These are phyloP conservation scores for Trichoderma asperelloides DNA, from an alignment of 495 filamentous ascomycete species.

Conservation along the genomic window DNA sequence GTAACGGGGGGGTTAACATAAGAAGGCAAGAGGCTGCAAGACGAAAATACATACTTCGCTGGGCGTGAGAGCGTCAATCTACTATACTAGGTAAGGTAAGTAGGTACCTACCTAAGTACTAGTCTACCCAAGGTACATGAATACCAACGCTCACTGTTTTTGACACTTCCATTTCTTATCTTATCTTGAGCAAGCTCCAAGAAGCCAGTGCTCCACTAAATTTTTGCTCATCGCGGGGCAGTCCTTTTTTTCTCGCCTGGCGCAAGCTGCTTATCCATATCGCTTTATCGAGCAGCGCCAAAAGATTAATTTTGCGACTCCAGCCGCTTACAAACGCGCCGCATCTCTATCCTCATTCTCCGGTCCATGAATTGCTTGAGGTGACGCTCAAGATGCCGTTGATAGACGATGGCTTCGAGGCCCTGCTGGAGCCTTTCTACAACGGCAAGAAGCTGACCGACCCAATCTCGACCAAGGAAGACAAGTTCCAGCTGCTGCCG, in stretches of 20 bases:
- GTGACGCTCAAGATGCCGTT: slow-evolving; percentile 29
- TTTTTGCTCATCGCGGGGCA: slow-evolving; percentile 9
- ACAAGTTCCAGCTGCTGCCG: slow-evolving; percentile 94
- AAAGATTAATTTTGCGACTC: background rate
- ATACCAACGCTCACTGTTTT: background rate
- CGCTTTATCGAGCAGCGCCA: background rate
- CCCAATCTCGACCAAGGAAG: slow-evolving; percentile 79
- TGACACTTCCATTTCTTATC: background rate
- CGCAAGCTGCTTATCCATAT: slow-evolving; percentile 8
- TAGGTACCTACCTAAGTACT: too few species aligned
- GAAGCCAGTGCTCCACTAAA: background rate
- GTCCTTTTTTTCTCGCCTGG: slow-evolving; percentile 1
- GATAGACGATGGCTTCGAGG: slow-evolving; percentile 61
- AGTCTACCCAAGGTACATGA: too few species aligned
- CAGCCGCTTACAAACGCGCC: background rate
- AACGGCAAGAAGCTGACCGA: slow-evolving; percentile 89
- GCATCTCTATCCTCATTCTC: background rate
- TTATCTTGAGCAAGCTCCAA: background rate
- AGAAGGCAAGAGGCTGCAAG: too few species aligned
- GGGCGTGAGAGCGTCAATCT: too few species aligned
- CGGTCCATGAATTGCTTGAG: slow-evolving; percentile 11
- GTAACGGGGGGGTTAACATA: too few species aligned
- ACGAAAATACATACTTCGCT: too few species aligned
- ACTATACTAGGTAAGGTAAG: too few species aligned
- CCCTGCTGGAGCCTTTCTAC: slow-evolving; percentile 89